A percentile compares a stretch with the other conserved stretches of the same genome.
Conservation (phyloP, 2,329 filamentous ascomycete genomes). For the Fusarium protoensiforme region DNA sequence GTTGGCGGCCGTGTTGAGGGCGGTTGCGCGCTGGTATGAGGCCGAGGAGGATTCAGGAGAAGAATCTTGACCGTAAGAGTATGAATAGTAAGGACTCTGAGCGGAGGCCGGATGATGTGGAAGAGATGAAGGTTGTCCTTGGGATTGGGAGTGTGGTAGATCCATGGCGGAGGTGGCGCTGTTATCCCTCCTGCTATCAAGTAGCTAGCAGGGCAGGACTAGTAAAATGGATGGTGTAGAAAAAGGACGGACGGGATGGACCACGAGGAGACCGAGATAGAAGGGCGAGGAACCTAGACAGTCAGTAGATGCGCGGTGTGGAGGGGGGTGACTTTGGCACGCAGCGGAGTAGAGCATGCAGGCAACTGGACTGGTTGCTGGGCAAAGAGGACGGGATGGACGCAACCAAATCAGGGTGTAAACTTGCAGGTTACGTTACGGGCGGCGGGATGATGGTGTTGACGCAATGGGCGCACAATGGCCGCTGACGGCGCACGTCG, state of each 20-base stretch:
- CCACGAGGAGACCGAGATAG: conserved; percentile 25
- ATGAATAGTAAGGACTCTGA: conserved; percentile 29
- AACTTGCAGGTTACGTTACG: conserved; percentile 28
- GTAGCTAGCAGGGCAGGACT: conserved; percentile 19
- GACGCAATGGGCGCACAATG: conserved; percentile 43
- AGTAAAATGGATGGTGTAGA: conserved; percentile 2
- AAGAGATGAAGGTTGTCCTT: conserved; percentile 37
- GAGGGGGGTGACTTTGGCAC: background rate
- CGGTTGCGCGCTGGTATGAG: conserved; percentile 26
- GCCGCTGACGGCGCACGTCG: conserved; percentile 19
- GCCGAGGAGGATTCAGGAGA: conserved; percentile 34
- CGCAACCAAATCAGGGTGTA: conserved; percentile 33
- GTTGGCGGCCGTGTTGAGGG: conserved; percentile 31
- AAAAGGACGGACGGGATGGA: conserved; percentile 15
- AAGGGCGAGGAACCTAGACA: conserved; percentile 21
- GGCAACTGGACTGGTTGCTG: conserved; percentile 21
- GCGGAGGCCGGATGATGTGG: conserved; percentile 26
- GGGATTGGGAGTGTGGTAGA: conserved; percentile 36
- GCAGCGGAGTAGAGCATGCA: conserved; percentile 4
- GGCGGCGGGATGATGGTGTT: conserved; percentile 39
- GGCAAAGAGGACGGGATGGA: conserved; percentile 5
- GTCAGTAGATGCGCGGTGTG: conserved; percentile 24
- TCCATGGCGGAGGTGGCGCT: conserved; percentile 48
- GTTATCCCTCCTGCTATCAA: conserved; percentile 36
- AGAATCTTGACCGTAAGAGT: conserved; percentile 35